phyloP scores from a whole-genome alignment of 345 rosid species.

The Murraya paniculata region DNA sequence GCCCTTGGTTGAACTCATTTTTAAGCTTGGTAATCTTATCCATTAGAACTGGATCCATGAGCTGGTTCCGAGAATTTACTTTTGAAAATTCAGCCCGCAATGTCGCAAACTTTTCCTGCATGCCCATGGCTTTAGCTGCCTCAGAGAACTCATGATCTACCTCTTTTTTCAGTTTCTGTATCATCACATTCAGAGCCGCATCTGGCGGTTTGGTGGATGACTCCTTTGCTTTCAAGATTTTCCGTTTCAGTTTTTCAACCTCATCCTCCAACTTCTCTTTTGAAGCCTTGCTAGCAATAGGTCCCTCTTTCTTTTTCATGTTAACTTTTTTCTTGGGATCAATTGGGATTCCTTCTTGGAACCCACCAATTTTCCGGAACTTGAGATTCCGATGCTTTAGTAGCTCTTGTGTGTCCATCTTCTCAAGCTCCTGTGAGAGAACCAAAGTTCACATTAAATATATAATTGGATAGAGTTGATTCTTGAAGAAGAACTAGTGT shows the following conservation, averaged over 20 bases:
- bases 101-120: slow-evolving; percentile 44
- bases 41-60: slow-evolving; percentile 50
- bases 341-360: slow-evolving; percentile 59
- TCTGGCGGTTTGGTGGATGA: slow-evolving; percentile 56
- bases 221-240: slow-evolving; percentile 62
- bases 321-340: slow-evolving; percentile 61
- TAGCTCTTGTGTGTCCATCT: slow-evolving; percentile 63
- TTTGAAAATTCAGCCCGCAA: slow-evolving; percentile 51
- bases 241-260: slow-evolving; percentile 64
- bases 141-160: slow-evolving; percentile 66
- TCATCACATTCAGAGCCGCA: slow-evolving; percentile 53
- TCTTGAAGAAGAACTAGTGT: slow-evolving; percentile 10
- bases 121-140: slow-evolving; percentile 61
- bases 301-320: slow-evolving; percentile 69
- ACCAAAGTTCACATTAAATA: slow-evolving; percentile 11
- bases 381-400: slow-evolving; percentile 72
- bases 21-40: slow-evolving; percentile 66
- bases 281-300: slow-evolving; percentile 32
- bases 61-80: slow-evolving; percentile 51
- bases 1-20: slow-evolving; percentile 50
- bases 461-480: background rate
- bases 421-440: slow-evolving; percentile 58
- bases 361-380: slow-evolving; percentile 81
- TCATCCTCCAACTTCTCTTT: slow-evolving; percentile 56
- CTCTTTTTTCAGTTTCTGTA: slow-evolving; percentile 64